A percentile compares a stretch with the other conserved stretches of the same genome.
phyloP scores from a whole-genome alignment of 2,329 filamentous ascomycete species.

The Aspergillus sergii region DNA sequence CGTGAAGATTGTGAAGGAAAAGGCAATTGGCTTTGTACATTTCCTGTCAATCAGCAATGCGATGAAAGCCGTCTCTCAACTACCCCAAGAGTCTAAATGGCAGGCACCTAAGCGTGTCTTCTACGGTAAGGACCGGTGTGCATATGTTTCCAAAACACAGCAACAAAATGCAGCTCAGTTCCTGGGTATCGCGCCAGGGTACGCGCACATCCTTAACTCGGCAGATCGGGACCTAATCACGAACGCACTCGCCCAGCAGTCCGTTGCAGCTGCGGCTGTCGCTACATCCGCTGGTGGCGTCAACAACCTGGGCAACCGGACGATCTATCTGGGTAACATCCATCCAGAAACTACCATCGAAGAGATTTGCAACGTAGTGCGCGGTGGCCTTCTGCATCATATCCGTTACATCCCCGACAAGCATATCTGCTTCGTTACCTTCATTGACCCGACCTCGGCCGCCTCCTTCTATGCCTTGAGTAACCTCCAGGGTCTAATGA shows the following conservation, averaged over 20 bases:
- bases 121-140: conserved; percentile 97
- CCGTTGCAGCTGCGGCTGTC: conserved; percentile 92
- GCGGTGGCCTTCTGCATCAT: conserved; percentile 92
- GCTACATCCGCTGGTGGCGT: conserved; percentile 95
- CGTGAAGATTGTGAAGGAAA: conserved; percentile 96
- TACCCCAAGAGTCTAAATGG: conserved; percentile 97
- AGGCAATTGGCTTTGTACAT: conserved; percentile 96
- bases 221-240: conserved; percentile 96
- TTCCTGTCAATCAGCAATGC: conserved; percentile 97
- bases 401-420: conserved; percentile 99
- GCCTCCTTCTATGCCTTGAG: conserved; percentile 97
- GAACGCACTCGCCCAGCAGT: conserved; percentile 94
- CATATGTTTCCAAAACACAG: conserved; percentile 98
- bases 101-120: conserved; percentile 93
- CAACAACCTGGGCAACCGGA: conserved; percentile 95
- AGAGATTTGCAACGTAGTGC: conserved; percentile 98
- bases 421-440: conserved; percentile 99
- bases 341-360: conserved; percentile 98
- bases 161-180: conserved; percentile 99
- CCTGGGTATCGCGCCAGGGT: conserved; percentile 92
- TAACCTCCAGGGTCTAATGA: conserved; percentile 98
- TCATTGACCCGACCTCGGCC: conserved; percentile 96
- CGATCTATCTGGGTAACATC: conserved; percentile 97
- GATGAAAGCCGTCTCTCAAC: conserved; percentile 95
- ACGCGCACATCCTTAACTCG: conserved; percentile 93